Conservation (phyloP, 352 stramenopile genomes). For the Globisporangium echinulatum region DNA sequence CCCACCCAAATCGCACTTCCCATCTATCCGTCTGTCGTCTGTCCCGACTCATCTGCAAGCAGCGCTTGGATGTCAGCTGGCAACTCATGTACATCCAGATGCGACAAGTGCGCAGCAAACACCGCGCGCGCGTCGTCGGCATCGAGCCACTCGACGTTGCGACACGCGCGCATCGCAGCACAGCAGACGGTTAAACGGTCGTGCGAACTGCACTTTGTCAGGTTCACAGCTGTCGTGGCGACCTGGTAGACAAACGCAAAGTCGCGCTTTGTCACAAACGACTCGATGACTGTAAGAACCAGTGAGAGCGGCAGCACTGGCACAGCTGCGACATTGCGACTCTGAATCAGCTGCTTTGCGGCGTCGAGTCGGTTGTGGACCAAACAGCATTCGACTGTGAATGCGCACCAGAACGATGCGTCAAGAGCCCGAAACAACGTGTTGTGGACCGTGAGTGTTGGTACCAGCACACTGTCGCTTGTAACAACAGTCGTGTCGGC, state of each 20-base stretch:
- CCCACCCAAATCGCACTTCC: too few relatives aligned
- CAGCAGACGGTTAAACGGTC: too few relatives aligned
- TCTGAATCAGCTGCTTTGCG: slow-evolving; percentile 7
- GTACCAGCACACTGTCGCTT: slow-evolving; percentile 3
- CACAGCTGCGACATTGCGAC: not conserved
- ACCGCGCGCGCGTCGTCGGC: too few relatives aligned
- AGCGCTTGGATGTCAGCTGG: too few relatives aligned
- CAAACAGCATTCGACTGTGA: slow-evolving; percentile 4
- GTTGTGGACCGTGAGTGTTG: not conserved
- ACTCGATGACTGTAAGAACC: slow-evolving; percentile 4
- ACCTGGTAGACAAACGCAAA: slow-evolving; percentile 9
- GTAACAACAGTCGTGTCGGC: not conserved
- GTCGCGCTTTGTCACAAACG: not conserved
- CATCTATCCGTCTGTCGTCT: too few relatives aligned
- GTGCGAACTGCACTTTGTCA: too few relatives aligned
- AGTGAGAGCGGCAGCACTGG: slow-evolving; percentile 8
- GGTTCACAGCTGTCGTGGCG: not conserved
- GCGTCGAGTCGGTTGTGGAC: slow-evolving; percentile 6
- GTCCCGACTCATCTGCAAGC: too few relatives aligned
- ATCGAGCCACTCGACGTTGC: too few relatives aligned
- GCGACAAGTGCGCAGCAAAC: too few relatives aligned
- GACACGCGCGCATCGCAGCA: too few relatives aligned
- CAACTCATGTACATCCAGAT: too few relatives aligned
- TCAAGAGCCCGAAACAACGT: slow-evolving; percentile 1
- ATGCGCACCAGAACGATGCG: slow-evolving; percentile 8